Base-by-base conservation (phyloP, 176 grass and related monocot species). In the Zea luxurians region DNA sequence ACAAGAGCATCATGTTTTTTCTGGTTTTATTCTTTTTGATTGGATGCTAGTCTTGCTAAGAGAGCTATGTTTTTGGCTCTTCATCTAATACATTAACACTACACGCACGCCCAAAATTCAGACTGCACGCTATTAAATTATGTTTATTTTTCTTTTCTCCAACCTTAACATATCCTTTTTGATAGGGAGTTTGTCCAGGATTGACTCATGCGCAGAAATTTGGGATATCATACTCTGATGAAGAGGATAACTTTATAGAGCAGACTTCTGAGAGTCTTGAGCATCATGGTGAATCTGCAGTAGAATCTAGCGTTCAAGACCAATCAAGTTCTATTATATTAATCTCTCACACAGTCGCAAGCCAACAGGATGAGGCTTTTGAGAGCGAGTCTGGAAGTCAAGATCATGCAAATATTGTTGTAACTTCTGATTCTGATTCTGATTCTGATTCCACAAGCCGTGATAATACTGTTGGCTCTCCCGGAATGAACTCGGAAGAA, bases 141-240 rank as follows among this genome's bases (percentile, higher is more conserved):
- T 27, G 48, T 45, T 20, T 75, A 27, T 38, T 50, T 62, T 57
- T 45, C 3, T 55, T 73, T 71, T 34, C 18, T 34, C 64, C 83
- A 66, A 71, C 45, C 10, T 7, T 43, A 42, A 42, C 63, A 7
- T 70, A 52, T 75, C 34, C 34, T 71, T 63, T 90, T 76, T 81
- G 62, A 37, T 78, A 98, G 95, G 91, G 95, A 67, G 83, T 82
- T 8, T 98, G 91, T 88, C 84, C 55, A 68, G 91, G 95, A 57
- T 87, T 98, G 74, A 90, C 78, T 84, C 87, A 98, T 78, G 89
- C 76, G 47, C 95, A 94, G 83, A 98, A 85, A 77, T 87, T 89
- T 78, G 91, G 91, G 38, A 89, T 92, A 80, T 88, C 83, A 3
- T 98, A 90, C 71, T 77, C 62, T 37, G 80, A 82, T 1, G 85